Conservation (phyloP, 83 land plant genomes). For the Picea mariana region DNA sequence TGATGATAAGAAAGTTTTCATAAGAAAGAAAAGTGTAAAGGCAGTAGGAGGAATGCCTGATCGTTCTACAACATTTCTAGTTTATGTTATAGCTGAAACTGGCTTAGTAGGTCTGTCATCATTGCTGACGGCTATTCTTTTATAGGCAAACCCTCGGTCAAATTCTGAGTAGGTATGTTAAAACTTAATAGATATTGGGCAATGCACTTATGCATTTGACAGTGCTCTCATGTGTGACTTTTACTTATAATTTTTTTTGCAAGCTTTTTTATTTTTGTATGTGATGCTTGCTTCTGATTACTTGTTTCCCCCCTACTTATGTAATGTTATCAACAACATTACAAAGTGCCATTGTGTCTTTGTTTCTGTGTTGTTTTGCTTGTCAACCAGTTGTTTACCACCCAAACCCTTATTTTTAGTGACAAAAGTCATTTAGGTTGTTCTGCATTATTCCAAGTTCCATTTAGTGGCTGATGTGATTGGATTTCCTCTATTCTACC, state of each 20-base stretch:
- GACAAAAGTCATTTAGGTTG: background rate
- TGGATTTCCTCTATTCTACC: background rate
- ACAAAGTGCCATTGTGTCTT: background rate
- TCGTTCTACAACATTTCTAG: constrained; percentile 48
- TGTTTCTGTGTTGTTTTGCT: background rate
- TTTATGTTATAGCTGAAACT: constrained; percentile 79
- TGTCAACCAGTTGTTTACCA: background rate
- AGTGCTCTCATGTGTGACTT: too few relatives aligned
- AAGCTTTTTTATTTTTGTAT: background rate
- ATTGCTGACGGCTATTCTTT: constrained; percentile 77
- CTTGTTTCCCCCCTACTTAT: background rate
- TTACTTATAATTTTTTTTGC: too few relatives aligned
- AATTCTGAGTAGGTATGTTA: constrained; percentile 80
- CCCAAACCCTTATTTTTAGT: too few relatives aligned
- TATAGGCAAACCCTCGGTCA: constrained; percentile 80
- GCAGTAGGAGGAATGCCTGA: background rate
- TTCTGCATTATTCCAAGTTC: background rate
- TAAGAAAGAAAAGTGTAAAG: constrained; percentile 22
- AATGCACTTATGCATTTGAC: constrained; percentile 8
- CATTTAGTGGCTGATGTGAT: background rate
- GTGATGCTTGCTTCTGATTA: background rate
- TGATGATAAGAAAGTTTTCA: constrained; percentile 17
- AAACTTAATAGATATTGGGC: background rate
- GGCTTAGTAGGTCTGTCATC: constrained; percentile 91
- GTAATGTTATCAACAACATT: constrained; percentile 2